Percentiles rank a stretch among this genome's conserved stretches.
Evolutionary conservation across 1,284 basidiomycete genomes (phyloP).

Genomic region (Boletus holoroseus): DNA sequence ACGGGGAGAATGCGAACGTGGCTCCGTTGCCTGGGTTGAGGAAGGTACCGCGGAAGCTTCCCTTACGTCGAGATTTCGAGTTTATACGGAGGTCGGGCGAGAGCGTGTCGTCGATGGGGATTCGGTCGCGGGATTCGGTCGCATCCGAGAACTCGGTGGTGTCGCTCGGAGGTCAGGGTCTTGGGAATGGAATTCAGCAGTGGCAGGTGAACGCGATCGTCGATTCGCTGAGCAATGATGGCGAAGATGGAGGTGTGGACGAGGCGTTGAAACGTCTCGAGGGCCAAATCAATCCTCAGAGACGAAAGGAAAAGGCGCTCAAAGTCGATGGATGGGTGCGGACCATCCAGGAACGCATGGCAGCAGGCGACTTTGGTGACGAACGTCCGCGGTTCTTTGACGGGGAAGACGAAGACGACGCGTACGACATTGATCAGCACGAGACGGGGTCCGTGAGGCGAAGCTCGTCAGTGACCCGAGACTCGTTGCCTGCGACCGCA

Average conservation of each 20-base stretch:
- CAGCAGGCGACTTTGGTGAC: conserved; percentile 53
- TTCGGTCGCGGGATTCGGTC: conserved; percentile 54
- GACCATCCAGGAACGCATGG: conserved; percentile 60
- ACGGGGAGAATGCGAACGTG: conserved; percentile 29
- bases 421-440: conserved; percentile 36
- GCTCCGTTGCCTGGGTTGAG: conserved; percentile 49
- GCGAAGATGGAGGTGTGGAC: conserved; percentile 71
- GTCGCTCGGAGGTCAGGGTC: conserved; percentile 36
- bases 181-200: conserved; percentile 58
- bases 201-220: conserved; percentile 79
- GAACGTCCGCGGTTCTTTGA: conserved; percentile 48
- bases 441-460: conserved; percentile 26
- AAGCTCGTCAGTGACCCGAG: conserved; percentile 6
- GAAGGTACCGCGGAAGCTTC: conserved; percentile 53
- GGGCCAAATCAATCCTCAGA: conserved; percentile 72
- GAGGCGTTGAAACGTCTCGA: conserved; percentile 74
- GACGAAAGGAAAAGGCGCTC: conserved; percentile 60
- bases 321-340: conserved; percentile 82
- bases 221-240: conserved; percentile 71
- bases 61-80: conserved; percentile 69
- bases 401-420: conserved; percentile 37
- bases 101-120: conserved; percentile 72
- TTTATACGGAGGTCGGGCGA: conserved; percentile 63
- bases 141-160: conserved; percentile 42
- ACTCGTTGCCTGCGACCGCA: conserved; percentile 15